These are phyloP conservation scores for Gloeostereum incarnatum DNA, from an alignment of 768 basidiomycete species.

Conservation along the genomic window DNA sequence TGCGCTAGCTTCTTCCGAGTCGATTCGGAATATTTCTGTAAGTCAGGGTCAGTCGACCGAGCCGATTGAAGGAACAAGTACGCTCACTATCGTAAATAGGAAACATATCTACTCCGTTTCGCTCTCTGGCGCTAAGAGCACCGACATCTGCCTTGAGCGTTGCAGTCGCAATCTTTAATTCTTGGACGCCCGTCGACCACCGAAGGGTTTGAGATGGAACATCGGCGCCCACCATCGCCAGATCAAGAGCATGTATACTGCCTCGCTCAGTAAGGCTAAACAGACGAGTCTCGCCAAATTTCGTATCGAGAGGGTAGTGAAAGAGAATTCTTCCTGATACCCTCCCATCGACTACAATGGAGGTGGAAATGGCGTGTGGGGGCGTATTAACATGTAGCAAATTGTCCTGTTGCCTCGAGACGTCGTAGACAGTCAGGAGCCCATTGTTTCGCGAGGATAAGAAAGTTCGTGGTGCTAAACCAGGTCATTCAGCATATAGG, in stretches of 20 bases:
- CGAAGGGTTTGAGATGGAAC: conserved; percentile 11
- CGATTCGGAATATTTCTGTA: conserved; percentile 29
- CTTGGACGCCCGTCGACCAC: conserved; percentile 31
- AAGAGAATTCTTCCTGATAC: conserved; percentile 23
- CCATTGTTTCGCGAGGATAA: conserved; percentile 52
- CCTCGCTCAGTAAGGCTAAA: conserved; percentile 41
- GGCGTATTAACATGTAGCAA: conserved; percentile 33
- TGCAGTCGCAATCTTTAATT: conserved; percentile 19
- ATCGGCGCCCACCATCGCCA: no score
- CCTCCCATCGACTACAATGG: conserved; percentile 1
- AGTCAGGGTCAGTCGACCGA: conserved; percentile 1
- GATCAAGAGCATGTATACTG: conserved; percentile 31
- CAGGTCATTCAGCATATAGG: conserved; percentile 1
- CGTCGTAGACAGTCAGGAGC: conserved; percentile 57
- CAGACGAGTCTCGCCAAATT: conserved; percentile 20
- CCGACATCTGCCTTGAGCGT: conserved; percentile 26
- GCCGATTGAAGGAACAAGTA: conserved; percentile 4
- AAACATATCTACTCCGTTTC: conserved; percentile 37
- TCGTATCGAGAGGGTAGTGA: conserved; percentile 16
- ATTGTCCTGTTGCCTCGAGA: conserved; percentile 28
- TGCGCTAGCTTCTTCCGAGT: conserved; percentile 15
- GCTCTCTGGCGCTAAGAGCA: conserved; percentile 34
- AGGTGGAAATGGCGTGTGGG: conserved; percentile 28
- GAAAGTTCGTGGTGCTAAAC: conserved; percentile 39
- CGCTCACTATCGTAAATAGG: conserved; percentile 50